Base-by-base conservation (phyloP, 1,284 basidiomycete species). In the Cutaneotrichosporon sp. region DNA sequence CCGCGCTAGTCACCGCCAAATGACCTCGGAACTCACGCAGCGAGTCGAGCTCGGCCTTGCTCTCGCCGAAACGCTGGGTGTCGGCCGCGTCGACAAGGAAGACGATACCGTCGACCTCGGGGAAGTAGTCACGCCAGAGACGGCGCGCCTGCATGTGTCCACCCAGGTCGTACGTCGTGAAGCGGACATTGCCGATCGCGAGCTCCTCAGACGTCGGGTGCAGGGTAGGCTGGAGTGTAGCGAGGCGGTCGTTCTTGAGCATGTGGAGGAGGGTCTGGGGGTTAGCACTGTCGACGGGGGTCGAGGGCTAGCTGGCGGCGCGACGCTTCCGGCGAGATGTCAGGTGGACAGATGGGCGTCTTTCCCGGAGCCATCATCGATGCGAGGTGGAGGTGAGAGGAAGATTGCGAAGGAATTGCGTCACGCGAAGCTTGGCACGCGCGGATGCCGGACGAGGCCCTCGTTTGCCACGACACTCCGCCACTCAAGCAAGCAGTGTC, bases 131-230 rank as follows among this genome's bases (percentile, higher is more conserved):
- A 61, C 91, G 86, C 96, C 96, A 99, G 72, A 98, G 86, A 66
- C 96, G 88, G 66, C 96, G 92, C 51, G 96, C 93, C 91, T 97
- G 94, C 74, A 88, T 85, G 79, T 98, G 94, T 72, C 96, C 96
- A 68, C 96, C 96, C 52, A 99, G 81, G 75, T 99, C 96, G 69
- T 97, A 96, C 0, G 96, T 98, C 24, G 92, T 98, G 79, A 99
- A 99, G 75, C 97, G 97, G 70, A 98, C 90, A 69, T 90, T 93
- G 57, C 96, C 96, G 74, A 98, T 98, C 20, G 96, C 92, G 52
- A 99, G 84, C 76, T 98, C 96, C 79, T 99, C 96, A 32, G 96
- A 97, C 19, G 96, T 97, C n/a, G 96, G 96, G 76, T 98, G 94
- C 55, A 97, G 87, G 27, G 96, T 99, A 31, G 96, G 96, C 78